These are phyloP conservation scores for Diaporthe sp. DNA, from an alignment of 2,329 filamentous ascomycete genomes.

Conservation along the genomic window DNA sequence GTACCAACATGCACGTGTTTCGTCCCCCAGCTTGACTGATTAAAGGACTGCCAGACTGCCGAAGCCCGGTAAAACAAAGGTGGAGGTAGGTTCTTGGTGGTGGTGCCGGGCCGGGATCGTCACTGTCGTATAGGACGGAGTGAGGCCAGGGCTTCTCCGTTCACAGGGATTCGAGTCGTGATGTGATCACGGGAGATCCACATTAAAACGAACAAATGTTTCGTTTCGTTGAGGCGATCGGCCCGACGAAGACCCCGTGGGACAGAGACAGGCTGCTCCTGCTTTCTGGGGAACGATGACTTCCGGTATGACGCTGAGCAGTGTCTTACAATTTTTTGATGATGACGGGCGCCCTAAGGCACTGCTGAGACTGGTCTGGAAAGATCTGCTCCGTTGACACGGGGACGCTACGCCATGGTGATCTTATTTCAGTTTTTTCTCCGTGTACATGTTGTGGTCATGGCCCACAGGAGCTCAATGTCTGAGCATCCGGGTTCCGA, in stretches of 20 bases:
- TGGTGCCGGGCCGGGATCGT: slow-evolving; percentile 2
- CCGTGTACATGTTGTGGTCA: background rate
- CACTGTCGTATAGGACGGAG: background rate
- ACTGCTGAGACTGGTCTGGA: background rate
- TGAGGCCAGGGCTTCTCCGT: background rate
- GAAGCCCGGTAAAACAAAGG: background rate
- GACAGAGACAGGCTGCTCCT: background rate
- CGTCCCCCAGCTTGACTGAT: background rate
- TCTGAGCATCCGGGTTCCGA: background rate
- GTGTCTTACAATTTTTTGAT: background rate
- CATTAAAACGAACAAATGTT: slow-evolving; percentile 1
- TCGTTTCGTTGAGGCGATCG: slow-evolving; percentile 12
- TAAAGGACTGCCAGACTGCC: background rate
- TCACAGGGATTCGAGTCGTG: background rate
- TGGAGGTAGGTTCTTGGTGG: background rate
- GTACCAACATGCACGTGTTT: background rate
- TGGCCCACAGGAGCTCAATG: slow-evolving; percentile 16
- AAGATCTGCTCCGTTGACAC: slow-evolving; percentile 14
- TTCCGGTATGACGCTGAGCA: background rate
- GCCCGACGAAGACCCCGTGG: slow-evolving; percentile 5
- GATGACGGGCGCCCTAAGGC: background rate
- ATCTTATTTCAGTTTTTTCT: background rate
- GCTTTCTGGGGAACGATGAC: background rate
- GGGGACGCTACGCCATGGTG: background rate
- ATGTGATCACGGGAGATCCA: slow-evolving; percentile 21